Evolutionary conservation across 495 filamentous ascomycete species (phyloP).

Genomic region (Recurvomyces mirabilis): DNA sequence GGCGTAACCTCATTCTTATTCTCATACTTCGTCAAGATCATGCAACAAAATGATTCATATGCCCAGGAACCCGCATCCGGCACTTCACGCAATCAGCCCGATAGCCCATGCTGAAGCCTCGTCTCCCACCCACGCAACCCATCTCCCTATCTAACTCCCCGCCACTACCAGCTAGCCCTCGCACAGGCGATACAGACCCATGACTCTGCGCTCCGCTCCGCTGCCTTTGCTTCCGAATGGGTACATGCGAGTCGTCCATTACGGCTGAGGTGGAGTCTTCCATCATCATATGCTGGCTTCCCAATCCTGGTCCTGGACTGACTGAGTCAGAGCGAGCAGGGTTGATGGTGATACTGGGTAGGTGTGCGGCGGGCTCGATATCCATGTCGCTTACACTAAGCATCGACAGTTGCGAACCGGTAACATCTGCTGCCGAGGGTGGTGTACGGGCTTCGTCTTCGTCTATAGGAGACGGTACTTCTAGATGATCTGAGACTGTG

Average conservation of each 20-base stretch:
- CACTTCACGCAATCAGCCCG: conserved; percentile 82
- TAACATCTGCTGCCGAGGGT: conserved; percentile 20
- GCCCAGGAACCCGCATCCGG: conserved; percentile 63
- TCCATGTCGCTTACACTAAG: conserved; percentile 24
- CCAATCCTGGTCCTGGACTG: no score
- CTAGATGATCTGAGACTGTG: conserved; percentile 14
- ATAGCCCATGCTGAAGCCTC: conserved; percentile 71
- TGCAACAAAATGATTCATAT: conserved; percentile 65
- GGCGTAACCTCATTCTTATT: not conserved
- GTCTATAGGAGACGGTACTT: conserved; percentile 19
- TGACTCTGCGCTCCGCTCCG: conserved; percentile 16
- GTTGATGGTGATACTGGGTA: conserved; percentile 15
- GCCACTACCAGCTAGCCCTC: not conserved
- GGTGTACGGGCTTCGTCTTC: conserved; percentile 20
- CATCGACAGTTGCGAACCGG: conserved; percentile 21
- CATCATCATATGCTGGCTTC: not conserved
- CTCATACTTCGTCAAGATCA: not conserved
- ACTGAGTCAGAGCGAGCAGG: no score
- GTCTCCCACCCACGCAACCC: conserved; percentile 45
- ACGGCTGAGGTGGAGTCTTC: no score
- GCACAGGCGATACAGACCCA: conserved; percentile 12
- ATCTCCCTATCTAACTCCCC: conserved; percentile 30
- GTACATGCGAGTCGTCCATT: conserved; percentile 11
- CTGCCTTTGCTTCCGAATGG: conserved; percentile 15
- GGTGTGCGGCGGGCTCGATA: conserved; percentile 18